These are phyloP conservation scores for Gamsiella multidivaricata DNA, from an alignment of 192 early-diverging fungal species.

Conservation along the genomic window DNA sequence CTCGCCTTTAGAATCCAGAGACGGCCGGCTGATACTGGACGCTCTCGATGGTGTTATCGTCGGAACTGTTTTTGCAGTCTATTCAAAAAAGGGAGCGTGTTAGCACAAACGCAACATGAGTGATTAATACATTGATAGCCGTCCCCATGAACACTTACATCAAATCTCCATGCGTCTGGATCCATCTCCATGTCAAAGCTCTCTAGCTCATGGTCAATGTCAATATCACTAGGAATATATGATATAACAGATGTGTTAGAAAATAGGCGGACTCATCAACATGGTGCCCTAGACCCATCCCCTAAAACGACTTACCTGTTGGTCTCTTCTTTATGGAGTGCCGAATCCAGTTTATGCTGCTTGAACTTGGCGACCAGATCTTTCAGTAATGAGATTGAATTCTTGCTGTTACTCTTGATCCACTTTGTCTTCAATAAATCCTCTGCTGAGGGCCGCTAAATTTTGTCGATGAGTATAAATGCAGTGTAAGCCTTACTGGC, in stretches of 20 bases:
- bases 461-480: conserved; percentile 1
- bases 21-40: conserved; percentile 35
- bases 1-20: conserved; percentile 24
- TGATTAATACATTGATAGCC: too few species aligned
- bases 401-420: conserved; percentile 70
- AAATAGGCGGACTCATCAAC: too few species aligned
- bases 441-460: conserved; percentile 85
- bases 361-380: conserved; percentile 76
- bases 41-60: conserved; percentile 24
- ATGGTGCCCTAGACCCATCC: too few species aligned
- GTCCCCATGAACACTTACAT: conserved; percentile 50
- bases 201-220: conserved; percentile 58
- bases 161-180: conserved; percentile 65
- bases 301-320: too few species aligned
- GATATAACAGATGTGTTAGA: too few species aligned
- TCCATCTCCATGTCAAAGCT: conserved; percentile 58
- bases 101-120: too few species aligned
- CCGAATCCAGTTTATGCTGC: conserved; percentile 63
- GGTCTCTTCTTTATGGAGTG: conserved; percentile 35
- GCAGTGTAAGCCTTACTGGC: background rate
- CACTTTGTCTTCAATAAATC: conserved; percentile 88
- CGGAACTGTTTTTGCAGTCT: conserved; percentile 42
- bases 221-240: conserved; percentile 49
- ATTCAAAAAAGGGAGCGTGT: background rate
- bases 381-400: conserved; percentile 60